Evolutionary conservation across 106 monocot genomes (phyloP).

Genomic region (Dendrobium huoshanense): DNA sequence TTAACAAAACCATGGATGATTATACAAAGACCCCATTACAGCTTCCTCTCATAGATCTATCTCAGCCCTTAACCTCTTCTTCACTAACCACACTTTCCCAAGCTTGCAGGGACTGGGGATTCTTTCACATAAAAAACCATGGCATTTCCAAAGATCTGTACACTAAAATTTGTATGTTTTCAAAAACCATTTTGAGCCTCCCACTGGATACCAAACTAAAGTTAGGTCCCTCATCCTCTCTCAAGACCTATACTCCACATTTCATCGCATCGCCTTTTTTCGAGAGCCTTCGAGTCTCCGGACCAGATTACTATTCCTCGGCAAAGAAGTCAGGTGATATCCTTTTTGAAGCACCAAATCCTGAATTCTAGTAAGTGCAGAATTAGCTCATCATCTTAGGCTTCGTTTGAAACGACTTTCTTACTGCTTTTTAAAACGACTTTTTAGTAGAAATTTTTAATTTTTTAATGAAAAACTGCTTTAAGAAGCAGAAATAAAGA

Average conservation of each 20-base stretch:
- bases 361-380: constrained; percentile 24
- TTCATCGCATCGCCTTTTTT: constrained; percentile 63
- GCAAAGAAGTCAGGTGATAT: constrained; percentile 25
- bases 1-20: background rate
- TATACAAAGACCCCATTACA: constrained; percentile 10
- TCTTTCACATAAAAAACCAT: constrained; percentile 47
- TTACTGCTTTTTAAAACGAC: no score
- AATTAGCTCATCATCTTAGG: no score
- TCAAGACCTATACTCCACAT: constrained; percentile 37
- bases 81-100: constrained; percentile 28
- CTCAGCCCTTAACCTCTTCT: constrained; percentile 24
- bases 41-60: constrained; percentile 36
- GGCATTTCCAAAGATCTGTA: constrained; percentile 40
- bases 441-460: no score
- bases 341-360: constrained; percentile 17
- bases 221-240: constrained; percentile 20
- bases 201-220: constrained; percentile 36
- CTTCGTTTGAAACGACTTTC: no score
- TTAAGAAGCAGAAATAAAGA: no score
- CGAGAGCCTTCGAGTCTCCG: constrained; percentile 42
- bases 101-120: constrained; percentile 43
- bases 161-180: constrained; percentile 6
- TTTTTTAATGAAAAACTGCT: no score
- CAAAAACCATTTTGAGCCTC: constrained; percentile 14
- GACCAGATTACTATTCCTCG: constrained; percentile 31